phyloP scores from a whole-genome alignment of 2,329 filamentous ascomycete species.

The Neonectria faginata region DNA sequence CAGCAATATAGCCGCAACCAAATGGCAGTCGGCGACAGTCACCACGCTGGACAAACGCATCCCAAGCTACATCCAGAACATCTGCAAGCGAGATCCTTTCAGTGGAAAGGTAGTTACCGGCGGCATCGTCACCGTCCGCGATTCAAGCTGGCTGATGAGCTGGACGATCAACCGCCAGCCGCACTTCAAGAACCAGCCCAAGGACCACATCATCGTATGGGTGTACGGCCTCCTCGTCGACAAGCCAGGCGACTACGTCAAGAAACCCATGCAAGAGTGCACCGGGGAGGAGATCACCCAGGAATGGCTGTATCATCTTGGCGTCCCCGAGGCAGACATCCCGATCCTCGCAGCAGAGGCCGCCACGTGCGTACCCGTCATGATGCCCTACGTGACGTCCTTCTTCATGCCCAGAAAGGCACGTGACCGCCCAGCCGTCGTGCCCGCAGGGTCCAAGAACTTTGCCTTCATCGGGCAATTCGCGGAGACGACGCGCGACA shows the following conservation, averaged over 20 bases:
- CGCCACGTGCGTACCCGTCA: slow-evolving; percentile 29
- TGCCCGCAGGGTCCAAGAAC: slow-evolving; percentile 19
- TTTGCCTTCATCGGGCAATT: slow-evolving; percentile 34
- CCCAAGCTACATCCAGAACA: slow-evolving; percentile 32
- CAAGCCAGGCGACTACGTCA: slow-evolving; percentile 30
- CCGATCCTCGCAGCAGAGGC: slow-evolving; percentile 24
- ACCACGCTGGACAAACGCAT: slow-evolving; percentile 50
- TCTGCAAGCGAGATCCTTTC: slow-evolving; percentile 41
- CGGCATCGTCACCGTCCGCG: slow-evolving; percentile 48
- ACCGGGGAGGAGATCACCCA: slow-evolving; percentile 29
- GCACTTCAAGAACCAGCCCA: slow-evolving; percentile 32
- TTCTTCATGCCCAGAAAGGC: slow-evolving; percentile 33
- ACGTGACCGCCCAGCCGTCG: slow-evolving; percentile 24
- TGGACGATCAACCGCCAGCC: slow-evolving; percentile 34
- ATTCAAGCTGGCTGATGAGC: slow-evolving; percentile 31
- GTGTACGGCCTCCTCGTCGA: slow-evolving; percentile 30
- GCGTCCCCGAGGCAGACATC: slow-evolving; percentile 26
- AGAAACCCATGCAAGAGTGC: slow-evolving; percentile 34
- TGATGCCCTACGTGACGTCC: slow-evolving; percentile 33
- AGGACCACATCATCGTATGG: slow-evolving; percentile 27
- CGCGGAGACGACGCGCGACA: slow-evolving; percentile 33
- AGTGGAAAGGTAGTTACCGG: slow-evolving; percentile 51
- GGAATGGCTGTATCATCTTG: slow-evolving; percentile 33
- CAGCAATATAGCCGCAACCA: slow-evolving; percentile 41
- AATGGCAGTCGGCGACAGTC: slow-evolving; percentile 56